Evolutionary conservation across 2,329 filamentous ascomycete species (phyloP).

Genomic region (Talaromyces verruculosus): DNA sequence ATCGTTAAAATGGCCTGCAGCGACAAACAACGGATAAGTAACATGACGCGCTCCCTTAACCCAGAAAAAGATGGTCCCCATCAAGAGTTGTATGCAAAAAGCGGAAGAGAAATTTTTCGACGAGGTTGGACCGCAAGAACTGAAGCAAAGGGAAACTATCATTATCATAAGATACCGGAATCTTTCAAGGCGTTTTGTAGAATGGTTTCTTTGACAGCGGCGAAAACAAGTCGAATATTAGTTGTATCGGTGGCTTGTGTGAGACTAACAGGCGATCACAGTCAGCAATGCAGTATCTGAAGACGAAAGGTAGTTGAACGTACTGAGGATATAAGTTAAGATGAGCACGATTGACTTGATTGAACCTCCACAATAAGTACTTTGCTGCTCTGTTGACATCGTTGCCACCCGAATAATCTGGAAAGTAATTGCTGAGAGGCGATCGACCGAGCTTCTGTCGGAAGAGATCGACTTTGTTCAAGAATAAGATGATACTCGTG

Average conservation of each 20-base stretch:
- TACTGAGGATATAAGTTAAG: constrained; percentile 97
- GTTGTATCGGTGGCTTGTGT: constrained; percentile 99
- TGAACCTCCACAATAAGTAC: constrained; percentile 96
- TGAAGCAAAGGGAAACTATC: not conserved
- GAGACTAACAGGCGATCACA: constrained; percentile 59
- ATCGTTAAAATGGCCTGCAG: constrained; percentile 6
- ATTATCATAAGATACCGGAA: constrained; percentile 77
- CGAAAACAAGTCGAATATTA: constrained; percentile 96
- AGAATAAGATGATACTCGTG: constrained; percentile 96
- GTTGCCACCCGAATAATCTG: constrained; percentile 94
- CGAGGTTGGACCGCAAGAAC: constrained; percentile 25
- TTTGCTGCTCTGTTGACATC: constrained; percentile 98
- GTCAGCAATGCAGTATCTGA: not conserved
- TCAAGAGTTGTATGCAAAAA: constrained; percentile 1
- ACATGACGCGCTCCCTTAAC: constrained; percentile 16
- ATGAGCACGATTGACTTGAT: constrained; percentile 95
- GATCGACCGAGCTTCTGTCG: constrained; percentile 89
- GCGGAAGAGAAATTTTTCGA: constrained; percentile 24
- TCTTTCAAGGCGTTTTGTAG: constrained; percentile 97
- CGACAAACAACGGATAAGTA: not conserved
- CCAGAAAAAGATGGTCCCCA: not conserved
- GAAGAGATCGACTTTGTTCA: constrained; percentile 99
- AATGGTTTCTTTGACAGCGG: constrained; percentile 97
- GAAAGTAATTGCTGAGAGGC: constrained; percentile 91
- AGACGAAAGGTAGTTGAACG: constrained; percentile 41